Evolutionary conservation across 2,329 filamentous ascomycete species (phyloP).

Genomic region (Penicillium janthinellum): DNA sequence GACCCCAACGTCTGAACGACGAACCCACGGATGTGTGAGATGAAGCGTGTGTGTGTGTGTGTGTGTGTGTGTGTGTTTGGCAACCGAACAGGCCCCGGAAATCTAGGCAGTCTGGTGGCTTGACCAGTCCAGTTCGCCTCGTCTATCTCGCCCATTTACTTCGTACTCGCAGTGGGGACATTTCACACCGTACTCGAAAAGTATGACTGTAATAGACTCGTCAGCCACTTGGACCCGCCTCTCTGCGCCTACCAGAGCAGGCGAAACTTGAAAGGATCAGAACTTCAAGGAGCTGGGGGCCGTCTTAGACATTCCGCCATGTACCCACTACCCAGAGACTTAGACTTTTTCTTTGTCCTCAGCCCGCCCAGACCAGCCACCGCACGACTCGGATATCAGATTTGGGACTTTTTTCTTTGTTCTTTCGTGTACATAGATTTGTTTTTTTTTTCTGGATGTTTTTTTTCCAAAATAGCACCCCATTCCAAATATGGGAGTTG

Average conservation of each 20-base stretch:
- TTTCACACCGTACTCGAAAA: neutral
- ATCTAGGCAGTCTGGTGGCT: neutral
- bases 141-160: neutral
- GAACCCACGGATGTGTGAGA: neutral
- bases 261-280: neutral
- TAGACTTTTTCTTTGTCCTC: neutral
- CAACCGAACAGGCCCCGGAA: neutral
- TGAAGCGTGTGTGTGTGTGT: neutral
- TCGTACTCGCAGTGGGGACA: neutral
- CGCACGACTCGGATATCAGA: neutral
- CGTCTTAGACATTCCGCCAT: neutral
- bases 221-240: neutral
- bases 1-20: constrained; percentile 25
- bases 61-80: neutral
- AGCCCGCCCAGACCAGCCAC: neutral
- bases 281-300: neutral
- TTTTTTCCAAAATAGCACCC: neutral
- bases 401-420: neutral
- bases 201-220: neutral
- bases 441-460: neutral
- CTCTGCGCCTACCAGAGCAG: neutral
- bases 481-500: too few relatives aligned
- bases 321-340: neutral
- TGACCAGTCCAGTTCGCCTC: neutral
- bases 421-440: neutral